Evolutionary conservation across 306 rosid species (phyloP).

Genomic region (Gillenia trifoliata): DNA sequence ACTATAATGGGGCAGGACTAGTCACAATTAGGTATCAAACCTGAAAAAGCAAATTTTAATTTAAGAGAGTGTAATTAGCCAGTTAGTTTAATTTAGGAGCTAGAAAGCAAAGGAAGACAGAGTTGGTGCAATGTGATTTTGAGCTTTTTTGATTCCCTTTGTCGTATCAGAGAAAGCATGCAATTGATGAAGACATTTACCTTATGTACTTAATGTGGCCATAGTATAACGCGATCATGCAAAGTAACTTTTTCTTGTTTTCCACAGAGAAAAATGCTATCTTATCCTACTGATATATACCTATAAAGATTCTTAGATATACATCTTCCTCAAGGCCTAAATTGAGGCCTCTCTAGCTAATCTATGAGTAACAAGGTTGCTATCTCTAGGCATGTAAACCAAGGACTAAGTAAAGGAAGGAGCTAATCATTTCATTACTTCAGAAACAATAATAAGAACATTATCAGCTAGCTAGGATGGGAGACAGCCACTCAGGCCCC

Average conservation of each 20-base stretch:
- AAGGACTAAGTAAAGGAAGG: background rate
- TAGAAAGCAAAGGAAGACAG: background rate
- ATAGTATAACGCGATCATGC: background rate
- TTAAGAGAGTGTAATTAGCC: no score
- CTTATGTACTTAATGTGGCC: background rate
- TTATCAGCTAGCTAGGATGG: background rate
- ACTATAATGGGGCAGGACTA: no score
- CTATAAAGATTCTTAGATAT: background rate
- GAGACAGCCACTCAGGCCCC: background rate
- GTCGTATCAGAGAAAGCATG: constrained; percentile 6
- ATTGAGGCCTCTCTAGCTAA: background rate
- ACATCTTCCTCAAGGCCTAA: background rate
- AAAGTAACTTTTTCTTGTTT: background rate
- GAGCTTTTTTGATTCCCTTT: constrained; percentile 35
- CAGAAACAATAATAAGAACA: background rate
- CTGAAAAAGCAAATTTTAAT: no score
- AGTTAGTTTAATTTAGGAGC: background rate
- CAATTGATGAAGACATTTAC: constrained; percentile 23
- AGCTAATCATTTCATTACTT: background rate
- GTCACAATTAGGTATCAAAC: no score
- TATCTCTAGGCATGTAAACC: background rate
- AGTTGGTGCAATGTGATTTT: background rate
- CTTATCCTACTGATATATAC: background rate
- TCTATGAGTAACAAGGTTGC: background rate
- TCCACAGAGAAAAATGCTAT: background rate